Evolutionary conservation across 2,329 filamentous ascomycete genomes (phyloP).

Genomic region (Thielaviopsis populi): DNA sequence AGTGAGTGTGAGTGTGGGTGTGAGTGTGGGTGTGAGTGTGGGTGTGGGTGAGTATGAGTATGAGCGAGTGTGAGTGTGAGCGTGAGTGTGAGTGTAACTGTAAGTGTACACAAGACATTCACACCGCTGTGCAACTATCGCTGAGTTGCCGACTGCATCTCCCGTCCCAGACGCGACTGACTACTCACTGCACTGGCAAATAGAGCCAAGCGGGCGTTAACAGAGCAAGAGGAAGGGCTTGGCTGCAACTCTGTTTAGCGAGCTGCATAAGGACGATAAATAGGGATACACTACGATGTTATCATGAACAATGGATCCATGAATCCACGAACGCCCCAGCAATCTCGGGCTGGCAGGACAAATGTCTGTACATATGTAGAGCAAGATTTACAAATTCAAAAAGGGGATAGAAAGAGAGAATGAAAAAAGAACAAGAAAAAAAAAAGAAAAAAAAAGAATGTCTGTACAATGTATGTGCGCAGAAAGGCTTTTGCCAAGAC

Average conservation of each 20-base stretch:
- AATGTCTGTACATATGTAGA: too few relatives aligned
- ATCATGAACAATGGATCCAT: too few relatives aligned
- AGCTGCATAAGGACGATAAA: not conserved
- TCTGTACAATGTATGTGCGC: not conserved
- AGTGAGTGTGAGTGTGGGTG: not conserved
- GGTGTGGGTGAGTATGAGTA: not conserved
- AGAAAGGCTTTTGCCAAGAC: not conserved
- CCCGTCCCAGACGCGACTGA: too few relatives aligned
- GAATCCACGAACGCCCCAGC: too few relatives aligned
- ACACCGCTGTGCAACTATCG: not conserved
- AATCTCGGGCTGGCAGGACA: too few relatives aligned
- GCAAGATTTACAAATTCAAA: too few relatives aligned
- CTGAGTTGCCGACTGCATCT: not conserved
- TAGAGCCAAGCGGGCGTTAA: conserved; percentile 1
- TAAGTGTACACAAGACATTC: not conserved
- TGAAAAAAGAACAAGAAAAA: not conserved
- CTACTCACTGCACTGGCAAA: too few relatives aligned
- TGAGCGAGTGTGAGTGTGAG: not conserved
- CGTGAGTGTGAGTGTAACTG: not conserved
- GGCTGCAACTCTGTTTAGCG: not conserved
- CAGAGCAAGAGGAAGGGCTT: not conserved
- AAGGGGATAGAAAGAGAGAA: not conserved
- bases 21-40: not conserved
- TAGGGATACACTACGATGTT: too few relatives aligned
- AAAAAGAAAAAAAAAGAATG: not conserved